phyloP scores from a whole-genome alignment of 225 moss, liverwort and hornwort genomes.

The Pleurozium schreberi region DNA sequence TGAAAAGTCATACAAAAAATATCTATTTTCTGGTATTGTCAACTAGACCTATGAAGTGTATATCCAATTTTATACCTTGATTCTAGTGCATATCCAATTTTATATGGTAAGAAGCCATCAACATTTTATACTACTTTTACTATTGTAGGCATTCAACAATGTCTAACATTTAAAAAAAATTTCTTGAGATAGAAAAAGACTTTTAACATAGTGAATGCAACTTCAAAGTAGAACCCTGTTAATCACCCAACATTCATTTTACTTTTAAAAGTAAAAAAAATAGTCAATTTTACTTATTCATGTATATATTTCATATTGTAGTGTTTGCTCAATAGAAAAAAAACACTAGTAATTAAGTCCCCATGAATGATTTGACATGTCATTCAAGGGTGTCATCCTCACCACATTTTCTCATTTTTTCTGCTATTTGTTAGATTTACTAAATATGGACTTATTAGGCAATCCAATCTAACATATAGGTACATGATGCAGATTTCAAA shows the following conservation, averaged over 20 bases:
- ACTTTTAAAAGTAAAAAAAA: not conserved
- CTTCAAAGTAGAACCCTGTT: fast-evolving
- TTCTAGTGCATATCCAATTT: not conserved
- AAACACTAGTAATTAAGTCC: not conserved
- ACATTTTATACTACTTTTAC: not conserved
- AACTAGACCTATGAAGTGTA: no score
- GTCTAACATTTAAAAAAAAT: not conserved
- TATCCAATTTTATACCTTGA: not conserved
- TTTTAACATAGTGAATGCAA: not conserved
- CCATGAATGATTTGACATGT: not conserved
- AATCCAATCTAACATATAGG: not conserved
- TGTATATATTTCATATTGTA: not conserved
- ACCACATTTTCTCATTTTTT: not conserved
- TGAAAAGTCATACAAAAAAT: not conserved
- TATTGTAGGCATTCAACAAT: not conserved
- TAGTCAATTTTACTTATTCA: not conserved
- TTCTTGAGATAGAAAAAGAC: not conserved
- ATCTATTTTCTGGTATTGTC: not conserved
- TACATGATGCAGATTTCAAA: not conserved
- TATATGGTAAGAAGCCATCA: not conserved
- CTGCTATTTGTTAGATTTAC: not conserved
- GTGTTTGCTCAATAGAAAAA: not conserved
- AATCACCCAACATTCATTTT: not conserved
- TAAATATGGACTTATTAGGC: not conserved
- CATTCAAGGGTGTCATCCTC: fast-evolving